These are phyloP conservation scores for Tetrahymena malaccensis DNA, from an alignment of 73 alveolate species.

Conservation along the genomic window DNA sequence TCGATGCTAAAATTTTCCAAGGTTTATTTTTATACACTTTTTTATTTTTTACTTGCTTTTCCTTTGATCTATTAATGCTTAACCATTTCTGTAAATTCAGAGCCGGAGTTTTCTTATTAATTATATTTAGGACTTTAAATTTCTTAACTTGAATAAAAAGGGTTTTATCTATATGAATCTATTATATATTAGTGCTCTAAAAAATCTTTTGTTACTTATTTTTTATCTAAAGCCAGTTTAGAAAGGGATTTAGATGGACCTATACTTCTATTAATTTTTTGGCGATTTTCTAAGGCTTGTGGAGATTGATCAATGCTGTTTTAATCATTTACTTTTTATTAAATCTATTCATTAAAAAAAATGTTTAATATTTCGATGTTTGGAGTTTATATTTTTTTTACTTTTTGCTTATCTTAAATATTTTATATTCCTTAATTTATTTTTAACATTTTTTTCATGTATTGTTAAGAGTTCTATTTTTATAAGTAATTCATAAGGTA, in stretches of 20 bases:
- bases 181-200: background rate
- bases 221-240: background rate
- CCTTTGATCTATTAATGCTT: too few species aligned
- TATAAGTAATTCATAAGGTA: background rate
- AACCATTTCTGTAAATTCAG: too few species aligned
- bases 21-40: background rate
- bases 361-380: too few species aligned
- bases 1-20: background rate
- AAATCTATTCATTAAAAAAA: too few species aligned
- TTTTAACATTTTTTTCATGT: background rate
- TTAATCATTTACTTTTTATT: too few species aligned
- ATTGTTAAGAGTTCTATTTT: too few species aligned
- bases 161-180: background rate
- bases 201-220: too few species aligned
- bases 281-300: background rate
- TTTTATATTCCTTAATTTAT: too few species aligned
- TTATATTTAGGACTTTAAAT: background rate
- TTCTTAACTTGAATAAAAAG: background rate
- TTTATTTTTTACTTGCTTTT: background rate
- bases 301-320: background rate
- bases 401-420: background rate
- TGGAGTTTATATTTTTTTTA: too few species aligned
- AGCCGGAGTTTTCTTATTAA: too few species aligned
- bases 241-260: background rate
- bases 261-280: too few species aligned